Evolutionary conservation across 805 yeast species (phyloP), one percentile per base, ranked within the genome.

Genomic region (Saccharomycopsis sp.): DNA sequence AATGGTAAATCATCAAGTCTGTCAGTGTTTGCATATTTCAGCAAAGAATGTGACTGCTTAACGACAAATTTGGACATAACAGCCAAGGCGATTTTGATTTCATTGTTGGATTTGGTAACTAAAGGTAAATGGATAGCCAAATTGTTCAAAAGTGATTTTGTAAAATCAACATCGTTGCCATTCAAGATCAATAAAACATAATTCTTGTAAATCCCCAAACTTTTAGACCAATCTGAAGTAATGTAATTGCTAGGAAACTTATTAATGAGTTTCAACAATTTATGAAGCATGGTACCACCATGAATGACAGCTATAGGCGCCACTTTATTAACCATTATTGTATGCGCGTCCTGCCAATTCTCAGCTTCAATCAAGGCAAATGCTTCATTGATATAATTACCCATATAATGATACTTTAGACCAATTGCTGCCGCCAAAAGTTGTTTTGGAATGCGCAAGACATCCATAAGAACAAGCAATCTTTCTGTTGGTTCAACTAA

Each of bases 231-330:
- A 32, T 64, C 66, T 2, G 72, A 59, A 20, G 34, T 16, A 13
- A 36, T 41, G 3, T 58, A 11, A n/a, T 31, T 14, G 29, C 59
- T 62, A 9, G 80, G 81, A 59, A 74, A 73, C 48, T 58, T 48
- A 2, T 56, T 44, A 35, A 74, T 54, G 7, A 82, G 50, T 1
- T 45, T 48, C n/a, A 57, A 54, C n/a, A 77, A 53, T 8, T 56
- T 51, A 4, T 47, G 38, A 21, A 68, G 43, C 33, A 53, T 50
- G 3, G 56, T 45, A 1, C 60, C 62, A 45, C 73, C 71, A n/a
- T 73, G 67, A 13, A 80, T 72, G 1, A 89, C 75, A 2, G 81
- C 73, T 11, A 62, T 59, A 6, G 97, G 97, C 0, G 90, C 97
- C 24, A 87, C 81, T 2, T 68, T 59, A 1, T 64, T 56, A 6